Percentiles rank a stretch among this genome's conserved stretches.
phyloP scores from a whole-genome alignment of 2,329 filamentous ascomycete species.

The Torrubiella hemipterigena region DNA sequence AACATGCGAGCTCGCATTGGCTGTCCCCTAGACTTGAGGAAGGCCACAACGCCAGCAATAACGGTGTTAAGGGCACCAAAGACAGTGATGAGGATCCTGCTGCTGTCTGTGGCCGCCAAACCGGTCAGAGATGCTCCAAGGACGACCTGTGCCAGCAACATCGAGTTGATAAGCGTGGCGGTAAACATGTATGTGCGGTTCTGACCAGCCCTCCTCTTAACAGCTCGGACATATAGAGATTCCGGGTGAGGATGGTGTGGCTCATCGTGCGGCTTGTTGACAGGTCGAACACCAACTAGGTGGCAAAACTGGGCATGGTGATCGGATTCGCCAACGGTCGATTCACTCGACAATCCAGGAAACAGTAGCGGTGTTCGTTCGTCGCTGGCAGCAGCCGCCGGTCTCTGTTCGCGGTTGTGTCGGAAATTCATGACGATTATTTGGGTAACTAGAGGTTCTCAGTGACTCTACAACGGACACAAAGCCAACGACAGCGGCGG shows the following conservation, averaged over 20 bases:
- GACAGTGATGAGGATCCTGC: constrained; percentile 9
- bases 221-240: constrained; percentile 11
- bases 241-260: constrained; percentile 7
- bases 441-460: too few relatives aligned
- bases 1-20: constrained; percentile 12
- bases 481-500: too few relatives aligned
- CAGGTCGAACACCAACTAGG: constrained; percentile 9
- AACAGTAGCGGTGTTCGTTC: too few relatives aligned
- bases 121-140: constrained; percentile 11
- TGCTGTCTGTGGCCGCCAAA: constrained; percentile 11
- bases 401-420: too few relatives aligned
- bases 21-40: constrained; percentile 12
- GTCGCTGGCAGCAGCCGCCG: too few relatives aligned
- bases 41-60: constrained; percentile 12
- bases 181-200: constrained; percentile 10
- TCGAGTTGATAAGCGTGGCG: constrained; percentile 10
- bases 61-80: constrained; percentile 13
- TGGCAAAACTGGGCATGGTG: constrained; percentile 11
- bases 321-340: neutral
- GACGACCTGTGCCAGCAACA: constrained; percentile 10
- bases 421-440: too few relatives aligned
- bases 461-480: too few relatives aligned
- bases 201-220: constrained; percentile 7
- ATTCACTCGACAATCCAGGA: too few relatives aligned
- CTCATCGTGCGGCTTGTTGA: constrained; percentile 7